Evolutionary conservation across 176 grass and related monocot genomes (phyloP).

Genomic region (Aegilops umbellulata): DNA sequence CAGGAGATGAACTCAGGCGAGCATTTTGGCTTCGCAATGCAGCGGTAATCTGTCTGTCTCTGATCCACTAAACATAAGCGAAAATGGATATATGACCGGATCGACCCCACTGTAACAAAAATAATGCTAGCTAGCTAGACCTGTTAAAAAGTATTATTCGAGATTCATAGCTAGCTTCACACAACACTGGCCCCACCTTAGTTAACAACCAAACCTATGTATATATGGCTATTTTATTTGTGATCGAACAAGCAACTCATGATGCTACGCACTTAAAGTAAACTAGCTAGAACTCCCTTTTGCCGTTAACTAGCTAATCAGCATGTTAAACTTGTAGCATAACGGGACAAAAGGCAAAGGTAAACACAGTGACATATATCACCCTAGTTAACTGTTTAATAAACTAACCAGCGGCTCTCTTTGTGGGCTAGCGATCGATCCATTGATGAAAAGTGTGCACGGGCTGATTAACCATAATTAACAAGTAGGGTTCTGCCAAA

Average conservation of each 20-base stretch:
- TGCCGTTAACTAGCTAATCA: slow-evolving; percentile 46
- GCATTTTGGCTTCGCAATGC: neutral
- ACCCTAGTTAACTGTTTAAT: slow-evolving; percentile 24
- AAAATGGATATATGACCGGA: neutral
- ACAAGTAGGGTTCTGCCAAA: slow-evolving; percentile 35
- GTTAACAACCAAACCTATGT: slow-evolving; percentile 33
- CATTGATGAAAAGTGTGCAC: neutral
- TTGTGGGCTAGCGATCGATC: neutral
- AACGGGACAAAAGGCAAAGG: slow-evolving; percentile 38
- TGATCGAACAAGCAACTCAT: slow-evolving; percentile 3
- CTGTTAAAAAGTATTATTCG: neutral
- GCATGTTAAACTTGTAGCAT: neutral
- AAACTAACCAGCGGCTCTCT: neutral
- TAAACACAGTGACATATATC: slow-evolving; percentile 14
- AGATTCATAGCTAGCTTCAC: neutral
- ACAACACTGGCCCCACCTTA: neutral
- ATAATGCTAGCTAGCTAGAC: neutral
- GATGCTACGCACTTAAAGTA: slow-evolving; percentile 22
- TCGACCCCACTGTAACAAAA: neutral
- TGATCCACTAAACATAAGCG: slow-evolving; percentile 2
- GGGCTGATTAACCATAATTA: slow-evolving; percentile 22
- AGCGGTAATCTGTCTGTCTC: neutral
- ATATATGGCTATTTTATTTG: slow-evolving; percentile 21
- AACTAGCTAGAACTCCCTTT: slow-evolving; percentile 10
- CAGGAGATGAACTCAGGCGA: neutral